phyloP scores from a whole-genome alignment of 371 early-diverging fungal species.

The Umbelopsis sp. region DNA sequence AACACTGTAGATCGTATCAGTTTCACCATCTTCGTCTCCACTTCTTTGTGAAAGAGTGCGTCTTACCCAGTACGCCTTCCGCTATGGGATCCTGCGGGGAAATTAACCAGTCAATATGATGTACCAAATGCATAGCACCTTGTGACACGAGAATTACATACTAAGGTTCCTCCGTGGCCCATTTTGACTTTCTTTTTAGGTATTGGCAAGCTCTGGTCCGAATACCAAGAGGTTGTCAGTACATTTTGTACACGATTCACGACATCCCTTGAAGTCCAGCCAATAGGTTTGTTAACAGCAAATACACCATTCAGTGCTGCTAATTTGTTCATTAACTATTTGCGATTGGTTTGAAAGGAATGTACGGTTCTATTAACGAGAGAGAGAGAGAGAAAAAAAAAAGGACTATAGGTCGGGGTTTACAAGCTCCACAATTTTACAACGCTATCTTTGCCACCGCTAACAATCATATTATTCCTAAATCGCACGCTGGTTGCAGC shows the following conservation, averaged over 20 bases:
- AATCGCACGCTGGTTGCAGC: slow-evolving; percentile 53
- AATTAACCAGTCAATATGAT: no score
- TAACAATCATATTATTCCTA: slow-evolving; percentile 54
- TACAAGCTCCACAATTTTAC: slow-evolving; percentile 56
- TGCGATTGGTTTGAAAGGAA: not conserved
- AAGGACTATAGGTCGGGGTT: not conserved
- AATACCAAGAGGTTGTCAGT: slow-evolving; percentile 17
- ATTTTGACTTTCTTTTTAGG: slow-evolving; percentile 39
- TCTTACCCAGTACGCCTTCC: slow-evolving; percentile 50
- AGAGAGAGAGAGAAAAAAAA: not conserved
- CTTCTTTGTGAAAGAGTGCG: no score
- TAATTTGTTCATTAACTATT: slow-evolving; percentile 1
- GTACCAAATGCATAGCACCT: no score
- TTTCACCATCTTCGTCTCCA: not conserved
- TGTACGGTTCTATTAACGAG: slow-evolving; percentile 5
- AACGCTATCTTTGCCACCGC: slow-evolving; percentile 60
- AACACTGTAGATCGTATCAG: slow-evolving; percentile 30
- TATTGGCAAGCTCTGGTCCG: slow-evolving; percentile 3
- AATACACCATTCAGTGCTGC: slow-evolving; percentile 43
- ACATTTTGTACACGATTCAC: slow-evolving; percentile 34
- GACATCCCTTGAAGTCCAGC: slow-evolving; percentile 50
- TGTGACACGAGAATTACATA: slow-evolving; percentile 2
- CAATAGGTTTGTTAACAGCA: slow-evolving; percentile 50
- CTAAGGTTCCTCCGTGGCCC: slow-evolving; percentile 60
- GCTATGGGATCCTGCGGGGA: slow-evolving; percentile 50